These are phyloP conservation scores for Magnusiomyces ingens DNA, from an alignment of 1,139 yeast genomes.

Conservation along the genomic window DNA sequence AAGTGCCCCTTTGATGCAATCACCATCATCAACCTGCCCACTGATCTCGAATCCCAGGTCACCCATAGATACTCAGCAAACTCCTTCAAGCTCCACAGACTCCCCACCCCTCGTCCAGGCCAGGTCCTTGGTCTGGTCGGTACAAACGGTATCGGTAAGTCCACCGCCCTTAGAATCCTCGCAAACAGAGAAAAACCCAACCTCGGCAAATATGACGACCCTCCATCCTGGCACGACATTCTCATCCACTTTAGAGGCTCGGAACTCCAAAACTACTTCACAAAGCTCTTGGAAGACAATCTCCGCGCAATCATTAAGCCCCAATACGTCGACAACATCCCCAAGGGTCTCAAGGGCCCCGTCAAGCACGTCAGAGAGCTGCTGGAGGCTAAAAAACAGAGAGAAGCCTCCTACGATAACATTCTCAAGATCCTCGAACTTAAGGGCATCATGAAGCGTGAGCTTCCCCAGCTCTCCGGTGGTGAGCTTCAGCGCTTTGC, in stretches of 20 bases:
- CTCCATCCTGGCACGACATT: conserved; percentile 97
- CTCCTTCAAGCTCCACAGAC: conserved; percentile 91
- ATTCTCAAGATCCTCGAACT: conserved; percentile 68
- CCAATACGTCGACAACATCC: conserved; percentile 94
- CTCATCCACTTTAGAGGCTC: conserved; percentile 90
- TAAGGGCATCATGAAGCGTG: conserved; percentile 68
- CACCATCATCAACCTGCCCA: conserved; percentile 89
- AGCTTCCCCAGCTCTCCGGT: conserved; percentile 85
- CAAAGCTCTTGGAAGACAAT: conserved; percentile 87
- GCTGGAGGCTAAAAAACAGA: conserved; percentile 66
- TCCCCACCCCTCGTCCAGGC: conserved; percentile 98
- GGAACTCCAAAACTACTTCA: conserved; percentile 91
- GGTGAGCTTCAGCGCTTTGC: conserved; percentile 99
- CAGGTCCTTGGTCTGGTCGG: conserved; percentile 97
- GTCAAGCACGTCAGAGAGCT: conserved; percentile 81
- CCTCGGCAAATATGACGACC: conserved; percentile 85
- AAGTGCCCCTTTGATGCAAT: conserved; percentile 98
- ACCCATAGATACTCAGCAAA: conserved; percentile 97
- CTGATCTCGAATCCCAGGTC: conserved; percentile 84
- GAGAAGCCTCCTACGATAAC: conserved; percentile 53
- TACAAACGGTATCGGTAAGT: conserved; percentile 97
- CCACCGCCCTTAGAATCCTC: conserved; percentile 93
- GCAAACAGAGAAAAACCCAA: conserved; percentile 99
- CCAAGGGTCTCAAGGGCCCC: conserved; percentile 91
- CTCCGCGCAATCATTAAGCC: conserved; percentile 95